Evolutionary conservation across 768 basidiomycete species (phyloP), one percentile per base, ranked within the genome.

Genomic region (Mycena galericulata): DNA sequence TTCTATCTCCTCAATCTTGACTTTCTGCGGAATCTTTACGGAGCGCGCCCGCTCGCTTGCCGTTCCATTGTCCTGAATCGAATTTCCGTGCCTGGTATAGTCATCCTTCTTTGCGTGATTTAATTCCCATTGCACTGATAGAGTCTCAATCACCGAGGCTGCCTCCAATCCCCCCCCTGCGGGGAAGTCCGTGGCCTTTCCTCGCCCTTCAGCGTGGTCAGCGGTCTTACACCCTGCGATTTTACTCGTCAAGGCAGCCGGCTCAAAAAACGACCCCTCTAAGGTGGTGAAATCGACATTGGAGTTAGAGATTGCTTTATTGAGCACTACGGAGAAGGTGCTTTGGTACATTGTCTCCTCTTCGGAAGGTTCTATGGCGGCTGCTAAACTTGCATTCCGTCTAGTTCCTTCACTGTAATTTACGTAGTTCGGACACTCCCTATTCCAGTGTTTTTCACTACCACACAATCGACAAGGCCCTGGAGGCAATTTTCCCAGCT

Each of bases 361-460:
- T 32, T 57, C 55, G 11, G 54, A 24, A 1, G 63, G 63, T 15
- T 47, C 45, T 9, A 18, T 34, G 4, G 5, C 24, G 0, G 22
- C 11, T 2, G n/a, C 32, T 2, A 49, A 12, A 2, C 45, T 45
- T 8, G 30, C 24, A 4, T 8, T 32, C 5, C 53, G 0, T 36
- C 43, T 45, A 2, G 26, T n/a, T 0, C 41, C 43, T 17, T 54
- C 43, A 0, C 5, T 30, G n/a, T 56, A 65, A 0, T 56, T 18
- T 0, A 65, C 54, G 30, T 65, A 65, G 15, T 65, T 27, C 3
- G 63, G 54, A n/a, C 63, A 65, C 26, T 65, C 54, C 1, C 34
- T 20, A 15, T 65, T 65, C 63, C 63, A 56, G 18, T 65, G 63
- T n/a, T 65, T 65, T 30, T 57, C 46, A 20, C 63, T 65, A 1